Base-by-base conservation (phyloP, 75 land plant species). In the Larix kaempferi region DNA sequence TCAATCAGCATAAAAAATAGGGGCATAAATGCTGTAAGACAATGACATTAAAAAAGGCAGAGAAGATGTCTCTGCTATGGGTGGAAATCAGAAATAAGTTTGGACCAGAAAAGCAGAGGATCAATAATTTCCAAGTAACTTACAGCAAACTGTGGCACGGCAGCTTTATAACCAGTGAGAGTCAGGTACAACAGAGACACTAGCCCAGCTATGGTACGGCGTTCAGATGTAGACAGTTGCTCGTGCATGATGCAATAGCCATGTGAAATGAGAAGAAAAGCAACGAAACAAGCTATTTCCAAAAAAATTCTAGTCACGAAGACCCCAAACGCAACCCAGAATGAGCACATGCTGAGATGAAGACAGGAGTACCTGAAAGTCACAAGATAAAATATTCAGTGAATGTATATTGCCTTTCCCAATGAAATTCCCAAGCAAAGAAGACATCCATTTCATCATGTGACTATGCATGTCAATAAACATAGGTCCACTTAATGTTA, bases 301-400 rank as follows among this genome's bases (percentile, higher is more conserved):
- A 94, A 92, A 58, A 94, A 93, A 19, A 94, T 86, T 71, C 99
- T 87, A 25, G 95, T 90, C 71, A 96, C 87, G 75, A 94, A 96
- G 17, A 90, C 98, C 58, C 99, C 99, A 85, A 92, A 96, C 10
- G 99, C 93, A 77, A 96, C 93, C 99, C 99, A 96, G 59, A 96
- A 79, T 22, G 99, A 96, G 79, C 99, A 96, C 56, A 80, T 85
- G 71, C 88, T 82, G 23, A 86, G 76, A 81, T 92, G 76, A 56
- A 87, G 80, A 55, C 99, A 96, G 2, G 95, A 92, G 80, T 92
- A 89, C 99, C 99, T 96, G 89, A 77, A 85, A 65, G 3, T 69
- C 52, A 41, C 52, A 35, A 69, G 25, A 69, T 69, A 21, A 39
- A 39, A 19, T n/a, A 35, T 41, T 69, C 23, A 73, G 6, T 74